Percentiles rank a stretch among this genome's conserved stretches.
Conservation (phyloP, 805 yeast genomes). For the Wickerhamomyces strasburgensis region DNA sequence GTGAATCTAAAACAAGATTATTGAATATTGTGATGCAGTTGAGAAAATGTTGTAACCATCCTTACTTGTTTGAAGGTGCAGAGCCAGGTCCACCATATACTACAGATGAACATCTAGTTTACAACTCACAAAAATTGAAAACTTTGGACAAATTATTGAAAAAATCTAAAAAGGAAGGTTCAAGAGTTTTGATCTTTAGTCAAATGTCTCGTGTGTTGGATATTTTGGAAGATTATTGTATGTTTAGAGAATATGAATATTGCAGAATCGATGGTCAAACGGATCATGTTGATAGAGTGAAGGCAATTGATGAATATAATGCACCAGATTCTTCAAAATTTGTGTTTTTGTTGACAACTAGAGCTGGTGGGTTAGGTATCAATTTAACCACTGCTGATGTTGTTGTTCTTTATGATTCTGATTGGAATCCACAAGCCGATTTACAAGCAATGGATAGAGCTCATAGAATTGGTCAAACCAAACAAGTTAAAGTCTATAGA, state of each 20-base stretch:
- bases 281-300: conserved; percentile 69
- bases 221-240: conserved; percentile 74
- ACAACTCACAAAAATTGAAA: conserved; percentile 65
- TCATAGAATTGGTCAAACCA: conserved; percentile 82
- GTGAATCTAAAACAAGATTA: conserved; percentile 70
- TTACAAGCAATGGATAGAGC: conserved; percentile 89
- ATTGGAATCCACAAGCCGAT: conserved; percentile 90
- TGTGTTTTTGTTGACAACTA: conserved; percentile 70
- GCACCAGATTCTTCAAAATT: conserved; percentile 70
- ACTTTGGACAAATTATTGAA: conserved; percentile 64
- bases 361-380: conserved; percentile 90
- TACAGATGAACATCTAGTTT: conserved; percentile 77
- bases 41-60: conserved; percentile 82
- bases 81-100: conserved; percentile 89
- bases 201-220: conserved; percentile 83
- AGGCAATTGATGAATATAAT: conserved; percentile 74
- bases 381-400: conserved; percentile 77
- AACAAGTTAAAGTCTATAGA: conserved; percentile 76
- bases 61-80: conserved; percentile 80
- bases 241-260: conserved; percentile 61
- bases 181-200: conserved; percentile 72
- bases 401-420: conserved; percentile 72
- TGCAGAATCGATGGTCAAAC: conserved; percentile 84
- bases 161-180: conserved; percentile 61
- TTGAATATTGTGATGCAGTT: conserved; percentile 81